These are phyloP conservation scores for Globisporangium echinulatum DNA, from an alignment of 352 stramenopile genomes.

Conservation along the genomic window DNA sequence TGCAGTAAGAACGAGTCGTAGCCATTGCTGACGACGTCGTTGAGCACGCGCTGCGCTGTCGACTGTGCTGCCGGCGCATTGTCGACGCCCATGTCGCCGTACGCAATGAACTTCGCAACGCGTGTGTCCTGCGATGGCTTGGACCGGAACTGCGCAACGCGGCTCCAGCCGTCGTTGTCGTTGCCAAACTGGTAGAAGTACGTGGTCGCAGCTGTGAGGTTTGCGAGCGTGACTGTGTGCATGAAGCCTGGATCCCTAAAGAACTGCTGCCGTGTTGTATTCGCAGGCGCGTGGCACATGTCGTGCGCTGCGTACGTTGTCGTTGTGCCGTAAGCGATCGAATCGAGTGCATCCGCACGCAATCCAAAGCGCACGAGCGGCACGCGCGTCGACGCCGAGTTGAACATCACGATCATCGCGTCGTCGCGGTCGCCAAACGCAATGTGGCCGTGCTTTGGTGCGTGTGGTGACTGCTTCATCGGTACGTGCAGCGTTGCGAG, in stretches of 20 bases:
- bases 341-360: constrained; percentile 16
- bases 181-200: constrained; percentile 85
- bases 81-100: constrained; percentile 77
- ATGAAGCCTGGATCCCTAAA: constrained; percentile 79
- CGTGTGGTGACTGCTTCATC: constrained; percentile 45
- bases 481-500: constrained; percentile 24
- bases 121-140: constrained; percentile 4
- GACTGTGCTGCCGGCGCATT: constrained; percentile 40
- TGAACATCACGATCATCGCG: constrained; percentile 70
- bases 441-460: constrained; percentile 69
- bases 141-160: constrained; percentile 23
- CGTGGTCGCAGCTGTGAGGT: constrained; percentile 24
- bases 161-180: constrained; percentile 48
- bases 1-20: constrained; percentile 73
- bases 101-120: constrained; percentile 67
- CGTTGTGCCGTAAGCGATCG: constrained; percentile 26
- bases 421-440: constrained; percentile 30
- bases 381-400: constrained; percentile 43
- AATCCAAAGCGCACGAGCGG: constrained; percentile 39
- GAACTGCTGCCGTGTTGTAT: constrained; percentile 45
- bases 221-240: constrained; percentile 66
- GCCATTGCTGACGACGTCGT: constrained; percentile 40
- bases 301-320: constrained; percentile 63
- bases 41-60: constrained; percentile 46
- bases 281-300: constrained; percentile 62